A percentile compares a stretch with the other conserved stretches of the same genome.
These are phyloP conservation scores for Bolboschoenus planiculmis DNA, from an alignment of 176 grass and related monocot species.

Conservation along the genomic window DNA sequence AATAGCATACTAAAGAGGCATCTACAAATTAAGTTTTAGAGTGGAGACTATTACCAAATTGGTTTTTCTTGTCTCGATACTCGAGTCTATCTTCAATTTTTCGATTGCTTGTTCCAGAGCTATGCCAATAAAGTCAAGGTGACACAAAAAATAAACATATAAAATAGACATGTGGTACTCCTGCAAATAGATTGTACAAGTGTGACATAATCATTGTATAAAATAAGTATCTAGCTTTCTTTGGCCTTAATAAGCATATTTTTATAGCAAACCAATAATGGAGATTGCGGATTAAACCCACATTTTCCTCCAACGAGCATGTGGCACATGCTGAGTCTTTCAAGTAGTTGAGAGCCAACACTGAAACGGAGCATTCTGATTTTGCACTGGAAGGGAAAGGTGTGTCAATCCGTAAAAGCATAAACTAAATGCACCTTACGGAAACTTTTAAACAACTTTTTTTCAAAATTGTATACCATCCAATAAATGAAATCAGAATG, in stretches of 20 bases:
- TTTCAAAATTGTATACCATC: background rate
- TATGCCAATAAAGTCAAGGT: slow-evolving; percentile 59
- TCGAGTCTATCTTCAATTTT: slow-evolving; percentile 63
- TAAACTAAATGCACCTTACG: background rate
- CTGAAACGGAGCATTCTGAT: background rate
- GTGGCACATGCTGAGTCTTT: background rate
- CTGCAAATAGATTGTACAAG: slow-evolving; percentile 27
- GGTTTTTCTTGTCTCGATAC: slow-evolving; percentile 38
- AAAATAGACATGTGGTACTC: slow-evolving; percentile 22
- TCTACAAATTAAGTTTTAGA: slow-evolving; percentile 5
- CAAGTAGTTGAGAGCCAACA: background rate
- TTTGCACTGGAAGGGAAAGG: background rate
- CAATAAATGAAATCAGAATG: background rate
- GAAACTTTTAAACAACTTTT: background rate
- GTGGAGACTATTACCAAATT: slow-evolving; percentile 56
- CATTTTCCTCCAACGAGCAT: background rate
- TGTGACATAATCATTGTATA: slow-evolving; percentile 23
- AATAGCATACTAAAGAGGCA: background rate
- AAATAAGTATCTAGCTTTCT: slow-evolving; percentile 12
- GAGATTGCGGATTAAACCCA: background rate
- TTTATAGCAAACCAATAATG: background rate
- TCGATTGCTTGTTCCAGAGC: slow-evolving; percentile 51
- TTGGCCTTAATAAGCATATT: background rate
- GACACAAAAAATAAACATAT: slow-evolving; percentile 35
- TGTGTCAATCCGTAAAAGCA: background rate